Evolutionary conservation across 768 basidiomycete genomes (phyloP), one percentile per base, ranked within the genome.

Genomic region (Panellus pusillus): DNA sequence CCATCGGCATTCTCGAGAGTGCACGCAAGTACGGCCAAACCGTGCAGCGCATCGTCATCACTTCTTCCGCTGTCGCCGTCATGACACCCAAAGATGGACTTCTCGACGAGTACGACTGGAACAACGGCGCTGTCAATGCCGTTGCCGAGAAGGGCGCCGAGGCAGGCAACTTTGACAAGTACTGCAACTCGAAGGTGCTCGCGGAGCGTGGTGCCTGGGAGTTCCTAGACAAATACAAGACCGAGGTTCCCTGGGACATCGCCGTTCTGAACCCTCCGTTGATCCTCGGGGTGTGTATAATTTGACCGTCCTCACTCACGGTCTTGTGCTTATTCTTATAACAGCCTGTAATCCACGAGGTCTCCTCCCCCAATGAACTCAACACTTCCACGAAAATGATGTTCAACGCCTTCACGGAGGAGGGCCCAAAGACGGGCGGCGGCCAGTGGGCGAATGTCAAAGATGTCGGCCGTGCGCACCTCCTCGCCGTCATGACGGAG

Each of bases 1-100:
- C 76, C 7, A 41, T 68, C 6, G 68, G 72, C 14, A 64, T 77
- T 17, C 63, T 77, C 17, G 58, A 72, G 44, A 70, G 67, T 46
- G 61, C 67, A 19, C 50, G 65, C 60, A 78, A 76, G 7, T 35
- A 35, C 14, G 32, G 32, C 3, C 32, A 14, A 14, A 14, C 11
- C 11, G 32, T 35, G 14, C 9, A 14, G 2, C 32, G 32, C 9
- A 14, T 35, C 11, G 32, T 35, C 32, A 35, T 35, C 32, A 35
- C 32, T 7, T 35, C 32, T 9, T 35, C 32, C 14, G 32, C 32
- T 8, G 32, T 35, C 32, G 32, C 32, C 14, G 32, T 35, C 32
- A 35, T 35, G 32, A 35, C 32, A 7, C 11, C 14, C 3, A 35
- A 35, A 14, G 32, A 35, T 3, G 32, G 32, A 11, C 3, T 7